A percentile compares a stretch with the other conserved stretches of the same genome.
These are phyloP conservation scores for Yarrowia hollandica DNA, from an alignment of 805 yeast species.

Conservation along the genomic window DNA sequence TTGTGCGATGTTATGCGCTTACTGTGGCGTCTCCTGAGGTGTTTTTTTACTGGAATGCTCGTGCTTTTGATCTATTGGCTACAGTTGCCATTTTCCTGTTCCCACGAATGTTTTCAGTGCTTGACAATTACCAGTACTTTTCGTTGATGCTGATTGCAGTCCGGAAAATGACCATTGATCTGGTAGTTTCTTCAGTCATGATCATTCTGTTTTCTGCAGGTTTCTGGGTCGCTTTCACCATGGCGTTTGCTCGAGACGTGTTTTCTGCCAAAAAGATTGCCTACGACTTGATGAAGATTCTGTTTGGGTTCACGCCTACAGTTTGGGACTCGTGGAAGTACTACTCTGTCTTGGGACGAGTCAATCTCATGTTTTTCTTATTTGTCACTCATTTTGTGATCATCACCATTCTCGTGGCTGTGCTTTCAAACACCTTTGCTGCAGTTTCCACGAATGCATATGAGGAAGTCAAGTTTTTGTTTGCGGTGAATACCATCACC, in stretches of 20 bases:
- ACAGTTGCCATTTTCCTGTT: conserved; percentile 51
- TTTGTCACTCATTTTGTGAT: conserved; percentile 57
- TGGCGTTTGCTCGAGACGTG: conserved; percentile 48
- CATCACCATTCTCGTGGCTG: conserved; percentile 56
- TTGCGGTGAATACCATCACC: conserved; percentile 44
- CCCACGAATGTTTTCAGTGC: conserved; percentile 52
- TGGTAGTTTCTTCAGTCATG: conserved; percentile 51
- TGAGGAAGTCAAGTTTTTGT: conserved; percentile 44
- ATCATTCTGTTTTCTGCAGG: conserved; percentile 55
- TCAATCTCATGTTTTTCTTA: conserved; percentile 52
- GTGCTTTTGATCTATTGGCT: conserved; percentile 41
- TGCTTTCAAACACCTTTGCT: conserved; percentile 46
- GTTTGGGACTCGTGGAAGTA: conserved; percentile 58
- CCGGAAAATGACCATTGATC: conserved; percentile 52
- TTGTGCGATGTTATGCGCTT: conserved; percentile 34
- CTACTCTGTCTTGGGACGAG: conserved; percentile 50
- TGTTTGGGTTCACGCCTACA: conserved; percentile 61
- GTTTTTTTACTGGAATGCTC: conserved; percentile 3
- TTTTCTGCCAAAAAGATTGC: conserved; percentile 49
- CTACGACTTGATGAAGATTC: conserved; percentile 52
- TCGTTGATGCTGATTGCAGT: conserved; percentile 54
- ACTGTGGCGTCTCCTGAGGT: not conserved
- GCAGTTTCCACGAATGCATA: conserved; percentile 41
- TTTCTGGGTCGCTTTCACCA: conserved; percentile 55
- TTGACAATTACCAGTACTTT: conserved; percentile 55